These are phyloP conservation scores for Aspergillus pseudoterreus DNA, from an alignment of 2,329 filamentous ascomycete species.

Conservation along the genomic window DNA sequence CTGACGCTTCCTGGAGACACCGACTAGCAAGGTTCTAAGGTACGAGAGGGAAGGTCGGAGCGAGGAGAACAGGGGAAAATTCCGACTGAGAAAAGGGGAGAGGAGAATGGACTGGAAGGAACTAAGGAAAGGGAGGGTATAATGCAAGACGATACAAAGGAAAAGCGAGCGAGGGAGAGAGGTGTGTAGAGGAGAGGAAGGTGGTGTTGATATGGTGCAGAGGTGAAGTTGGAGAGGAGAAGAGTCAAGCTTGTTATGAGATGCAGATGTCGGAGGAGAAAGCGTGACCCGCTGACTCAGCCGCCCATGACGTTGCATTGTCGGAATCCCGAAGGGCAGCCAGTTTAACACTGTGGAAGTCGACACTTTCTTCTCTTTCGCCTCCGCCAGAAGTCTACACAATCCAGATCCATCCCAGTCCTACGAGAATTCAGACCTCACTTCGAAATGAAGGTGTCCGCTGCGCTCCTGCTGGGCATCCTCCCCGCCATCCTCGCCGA, in stretches of 20 bases:
- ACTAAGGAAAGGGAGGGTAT: not conserved
- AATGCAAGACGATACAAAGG: not conserved
- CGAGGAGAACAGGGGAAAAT: not conserved
- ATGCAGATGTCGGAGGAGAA: not conserved
- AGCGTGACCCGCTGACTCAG: not conserved
- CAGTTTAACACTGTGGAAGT: not conserved
- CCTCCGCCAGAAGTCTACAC: not conserved
- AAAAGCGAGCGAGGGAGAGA: not conserved
- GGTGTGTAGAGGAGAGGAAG: not conserved
- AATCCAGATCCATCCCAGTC: not conserved
- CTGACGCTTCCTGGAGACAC: conserved; percentile 17
- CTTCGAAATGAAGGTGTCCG: conserved; percentile 61
- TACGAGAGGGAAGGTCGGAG: not conserved
- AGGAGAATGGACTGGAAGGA: not conserved
- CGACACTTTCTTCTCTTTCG: not conserved
- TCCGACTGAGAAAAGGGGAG: not conserved
- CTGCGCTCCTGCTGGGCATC: conserved; percentile 56
- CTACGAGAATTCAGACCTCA: not conserved
- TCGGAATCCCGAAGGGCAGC: not conserved
- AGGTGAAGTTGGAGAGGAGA: not conserved
- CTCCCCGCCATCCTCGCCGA: conserved; percentile 64
- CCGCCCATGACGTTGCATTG: not conserved
- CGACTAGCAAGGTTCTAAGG: conserved; percentile 13
- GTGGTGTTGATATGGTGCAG: not conserved
- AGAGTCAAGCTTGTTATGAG: not conserved